Conservation (phyloP, 2,329 filamentous ascomycete genomes). For the Trichoderma brevicompactum region DNA sequence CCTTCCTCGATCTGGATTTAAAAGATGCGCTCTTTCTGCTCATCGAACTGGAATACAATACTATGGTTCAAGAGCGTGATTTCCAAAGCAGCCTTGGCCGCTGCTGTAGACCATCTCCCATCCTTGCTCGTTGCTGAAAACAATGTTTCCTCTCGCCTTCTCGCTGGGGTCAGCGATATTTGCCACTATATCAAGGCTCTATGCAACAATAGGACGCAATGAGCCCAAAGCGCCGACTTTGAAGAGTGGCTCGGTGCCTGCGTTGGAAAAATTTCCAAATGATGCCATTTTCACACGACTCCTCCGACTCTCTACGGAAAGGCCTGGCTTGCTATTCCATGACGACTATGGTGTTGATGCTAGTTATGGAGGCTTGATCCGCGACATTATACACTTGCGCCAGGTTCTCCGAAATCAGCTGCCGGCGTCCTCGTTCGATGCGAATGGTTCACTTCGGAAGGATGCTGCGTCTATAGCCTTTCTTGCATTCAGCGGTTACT, state of each 20-base stretch:
- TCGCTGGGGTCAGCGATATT: neutral
- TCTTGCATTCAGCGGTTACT: slow-evolving; percentile 30
- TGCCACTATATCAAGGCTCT: neutral
- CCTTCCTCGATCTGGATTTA: no score
- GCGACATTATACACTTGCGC: neutral
- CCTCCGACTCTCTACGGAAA: neutral
- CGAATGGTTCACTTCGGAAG: neutral
- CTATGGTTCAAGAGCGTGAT: neutral
- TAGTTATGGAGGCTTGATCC: neutral
- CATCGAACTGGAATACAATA: no score
- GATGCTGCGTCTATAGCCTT: neutral
- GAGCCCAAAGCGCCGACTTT: neutral
- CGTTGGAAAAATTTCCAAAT: neutral
- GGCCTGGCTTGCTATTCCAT: neutral
- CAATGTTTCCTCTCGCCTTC: neutral
- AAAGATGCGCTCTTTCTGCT: no score
- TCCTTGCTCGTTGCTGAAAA: neutral
- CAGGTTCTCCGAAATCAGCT: neutral
- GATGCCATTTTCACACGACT: neutral
- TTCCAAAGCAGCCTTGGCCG: neutral
- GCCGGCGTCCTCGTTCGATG: neutral
- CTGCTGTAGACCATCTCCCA: no score
- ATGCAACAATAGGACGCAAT: neutral
- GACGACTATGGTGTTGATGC: slow-evolving; percentile 5
- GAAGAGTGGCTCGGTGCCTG: neutral